Conservation (phyloP, 2,329 filamentous ascomycete species). For the Fusarium beomiforme region DNA sequence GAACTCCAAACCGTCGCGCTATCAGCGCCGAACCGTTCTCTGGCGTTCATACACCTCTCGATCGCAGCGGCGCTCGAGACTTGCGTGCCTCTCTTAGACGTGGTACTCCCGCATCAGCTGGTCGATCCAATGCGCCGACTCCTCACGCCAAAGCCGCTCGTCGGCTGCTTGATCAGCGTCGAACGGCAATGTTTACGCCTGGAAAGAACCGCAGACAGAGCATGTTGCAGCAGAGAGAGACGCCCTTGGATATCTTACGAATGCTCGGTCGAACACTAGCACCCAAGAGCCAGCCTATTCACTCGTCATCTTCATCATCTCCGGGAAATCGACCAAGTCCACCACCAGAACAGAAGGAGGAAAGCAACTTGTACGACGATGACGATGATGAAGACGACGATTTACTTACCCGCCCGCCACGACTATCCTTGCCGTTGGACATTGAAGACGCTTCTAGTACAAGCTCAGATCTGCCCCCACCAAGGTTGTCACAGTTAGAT, state of each 20-base stretch:
- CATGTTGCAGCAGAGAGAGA: constrained; percentile 64
- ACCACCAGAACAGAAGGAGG: constrained; percentile 47
- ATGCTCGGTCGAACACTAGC: constrained; percentile 66
- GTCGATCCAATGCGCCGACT: constrained; percentile 59
- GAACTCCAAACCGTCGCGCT: constrained; percentile 45
- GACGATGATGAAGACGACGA: constrained; percentile 63
- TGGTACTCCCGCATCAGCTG: constrained; percentile 58
- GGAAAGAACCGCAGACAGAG: constrained; percentile 68
- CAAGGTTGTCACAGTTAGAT: constrained; percentile 64
- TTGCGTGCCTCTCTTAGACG: constrained; percentile 52
- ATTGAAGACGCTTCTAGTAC: constrained; percentile 62
- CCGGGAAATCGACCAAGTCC: constrained; percentile 42
- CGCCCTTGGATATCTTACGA: constrained; percentile 63
- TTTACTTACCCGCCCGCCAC: constrained; percentile 54
- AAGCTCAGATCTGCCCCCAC: constrained; percentile 63
- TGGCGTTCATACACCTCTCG: constrained; percentile 56
- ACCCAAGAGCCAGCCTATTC: constrained; percentile 55
- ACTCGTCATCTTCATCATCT: constrained; percentile 59
- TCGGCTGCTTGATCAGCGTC: constrained; percentile 66
- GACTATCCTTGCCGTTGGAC: constrained; percentile 65
- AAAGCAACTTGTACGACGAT: constrained; percentile 60
- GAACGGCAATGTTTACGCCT: constrained; percentile 68
- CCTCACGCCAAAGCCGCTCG: constrained; percentile 71
- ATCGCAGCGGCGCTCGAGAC: constrained; percentile 49
- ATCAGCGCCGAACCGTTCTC: constrained; percentile 52